These are phyloP conservation scores for Psophocarpus tetragonolobus DNA, from an alignment of 306 rosid species.

Conservation along the genomic window DNA sequence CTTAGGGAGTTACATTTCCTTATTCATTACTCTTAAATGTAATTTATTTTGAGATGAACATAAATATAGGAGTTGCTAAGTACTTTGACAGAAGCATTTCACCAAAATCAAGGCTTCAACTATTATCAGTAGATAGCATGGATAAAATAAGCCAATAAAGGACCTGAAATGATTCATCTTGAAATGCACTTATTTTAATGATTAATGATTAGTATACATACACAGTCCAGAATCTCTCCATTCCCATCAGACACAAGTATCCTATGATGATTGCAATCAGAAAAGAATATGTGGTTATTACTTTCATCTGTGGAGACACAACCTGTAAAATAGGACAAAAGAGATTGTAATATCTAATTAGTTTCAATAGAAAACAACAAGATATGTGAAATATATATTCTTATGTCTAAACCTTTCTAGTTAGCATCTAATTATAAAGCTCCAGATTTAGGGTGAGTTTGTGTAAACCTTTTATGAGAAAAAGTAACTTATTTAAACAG, in stretches of 20 bases:
- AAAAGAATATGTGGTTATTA: slow-evolving; percentile 70
- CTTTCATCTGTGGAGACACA: slow-evolving; percentile 78
- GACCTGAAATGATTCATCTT: slow-evolving; percentile 24
- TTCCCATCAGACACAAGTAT: slow-evolving; percentile 63
- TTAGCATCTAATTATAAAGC: neutral
- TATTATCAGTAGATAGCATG: neutral
- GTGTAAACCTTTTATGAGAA: too few species aligned
- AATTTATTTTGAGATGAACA: neutral
- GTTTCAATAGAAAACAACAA: neutral
- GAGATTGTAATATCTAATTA: slow-evolving; percentile 22
- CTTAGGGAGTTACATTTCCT: neutral
- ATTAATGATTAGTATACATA: slow-evolving; percentile 48
- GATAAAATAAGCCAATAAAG: slow-evolving; percentile 19
- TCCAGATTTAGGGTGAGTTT: neutral
- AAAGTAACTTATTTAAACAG: too few species aligned
- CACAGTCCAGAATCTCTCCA: slow-evolving; percentile 80
- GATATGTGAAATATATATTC: neutral
- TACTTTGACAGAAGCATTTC: neutral
- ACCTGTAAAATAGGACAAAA: slow-evolving; percentile 53
- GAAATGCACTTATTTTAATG: slow-evolving; percentile 24
- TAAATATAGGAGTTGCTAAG: neutral
- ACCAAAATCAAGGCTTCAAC: neutral
- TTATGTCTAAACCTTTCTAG: neutral
- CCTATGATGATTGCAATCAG: slow-evolving; percentile 91
- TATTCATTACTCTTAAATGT: neutral